phyloP scores from a whole-genome alignment of 2,329 filamentous ascomycete genomes.

The Tolypocladium album region DNA sequence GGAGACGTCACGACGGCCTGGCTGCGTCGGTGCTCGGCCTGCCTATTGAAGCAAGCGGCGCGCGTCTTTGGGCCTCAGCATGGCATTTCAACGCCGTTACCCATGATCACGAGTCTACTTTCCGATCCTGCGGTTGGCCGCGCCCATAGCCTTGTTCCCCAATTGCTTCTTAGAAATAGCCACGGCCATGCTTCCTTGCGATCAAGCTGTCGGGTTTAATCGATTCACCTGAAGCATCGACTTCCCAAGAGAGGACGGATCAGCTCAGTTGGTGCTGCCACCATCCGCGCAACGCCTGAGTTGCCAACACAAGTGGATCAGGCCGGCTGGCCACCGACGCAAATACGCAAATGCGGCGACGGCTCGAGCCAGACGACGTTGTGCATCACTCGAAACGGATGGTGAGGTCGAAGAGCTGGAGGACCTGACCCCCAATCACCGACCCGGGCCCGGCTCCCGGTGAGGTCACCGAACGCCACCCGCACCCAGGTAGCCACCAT shows the following conservation, averaged over 20 bases:
- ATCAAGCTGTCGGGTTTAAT: background rate
- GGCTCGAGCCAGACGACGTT: background rate
- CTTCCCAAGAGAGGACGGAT: background rate
- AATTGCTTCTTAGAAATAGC: background rate
- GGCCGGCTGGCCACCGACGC: background rate
- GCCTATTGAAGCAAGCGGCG: background rate
- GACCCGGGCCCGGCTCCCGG: background rate
- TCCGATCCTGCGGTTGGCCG: background rate
- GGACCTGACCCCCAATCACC: background rate
- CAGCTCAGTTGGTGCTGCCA: background rate
- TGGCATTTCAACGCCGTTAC: background rate
- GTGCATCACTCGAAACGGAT: constrained; percentile 1
- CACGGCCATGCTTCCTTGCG: background rate
- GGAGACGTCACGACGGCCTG: background rate
- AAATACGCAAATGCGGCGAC: background rate
- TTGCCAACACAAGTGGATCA: background rate
- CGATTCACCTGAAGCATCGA: background rate
- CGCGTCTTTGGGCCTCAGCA: background rate
- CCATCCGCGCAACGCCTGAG: no score
- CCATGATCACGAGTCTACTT: background rate
- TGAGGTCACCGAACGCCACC: background rate
- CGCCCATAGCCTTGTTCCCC: background rate
- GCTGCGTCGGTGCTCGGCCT: background rate
- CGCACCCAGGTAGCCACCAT: background rate
- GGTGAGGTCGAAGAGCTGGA: constrained; percentile 2